These are phyloP conservation scores for Eucommia ulmoides DNA, from an alignment of 257 asterid species.

Conservation along the genomic window DNA sequence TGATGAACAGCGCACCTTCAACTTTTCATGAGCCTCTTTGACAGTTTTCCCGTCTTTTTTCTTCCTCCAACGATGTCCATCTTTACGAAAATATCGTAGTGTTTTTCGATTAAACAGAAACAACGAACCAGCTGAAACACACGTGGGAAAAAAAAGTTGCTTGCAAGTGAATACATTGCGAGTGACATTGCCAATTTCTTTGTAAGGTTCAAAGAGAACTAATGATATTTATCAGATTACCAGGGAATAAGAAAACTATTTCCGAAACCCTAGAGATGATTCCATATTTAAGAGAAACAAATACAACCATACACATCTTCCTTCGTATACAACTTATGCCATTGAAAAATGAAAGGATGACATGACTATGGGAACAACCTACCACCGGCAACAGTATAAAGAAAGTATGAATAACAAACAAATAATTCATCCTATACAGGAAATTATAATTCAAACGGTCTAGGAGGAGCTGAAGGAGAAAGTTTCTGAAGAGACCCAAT, in stretches of 20 bases:
- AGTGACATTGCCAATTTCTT: not conserved
- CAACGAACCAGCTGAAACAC: conserved; percentile 15
- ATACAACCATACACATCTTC: not conserved
- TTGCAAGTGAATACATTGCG: not conserved
- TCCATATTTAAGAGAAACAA: not conserved
- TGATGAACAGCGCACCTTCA: conserved; percentile 9
- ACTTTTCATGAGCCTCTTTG: conserved; percentile 21
- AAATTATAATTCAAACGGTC: no score
- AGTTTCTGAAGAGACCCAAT: no score
- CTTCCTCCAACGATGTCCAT: conserved; percentile 23
- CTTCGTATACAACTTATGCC: not conserved
- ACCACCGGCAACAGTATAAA: no score
- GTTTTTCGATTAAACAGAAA: conserved; percentile 20
- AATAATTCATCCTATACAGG: no score
- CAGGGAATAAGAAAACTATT: not conserved
- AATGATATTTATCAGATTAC: not conserved
- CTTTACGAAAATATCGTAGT: conserved; percentile 15
- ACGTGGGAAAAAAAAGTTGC: not conserved
- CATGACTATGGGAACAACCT: no score
- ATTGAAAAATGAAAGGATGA: no score
- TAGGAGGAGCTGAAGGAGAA: no score
- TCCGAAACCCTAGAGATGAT: not conserved
- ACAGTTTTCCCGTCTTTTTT: conserved; percentile 22
- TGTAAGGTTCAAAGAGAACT: not conserved
- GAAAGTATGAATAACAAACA: no score